A percentile compares a stretch with the other conserved stretches of the same genome.
These are phyloP conservation scores for Hanseniaspora guilliermondii DNA, from an alignment of 805 yeast genomes.

Conservation along the genomic window DNA sequence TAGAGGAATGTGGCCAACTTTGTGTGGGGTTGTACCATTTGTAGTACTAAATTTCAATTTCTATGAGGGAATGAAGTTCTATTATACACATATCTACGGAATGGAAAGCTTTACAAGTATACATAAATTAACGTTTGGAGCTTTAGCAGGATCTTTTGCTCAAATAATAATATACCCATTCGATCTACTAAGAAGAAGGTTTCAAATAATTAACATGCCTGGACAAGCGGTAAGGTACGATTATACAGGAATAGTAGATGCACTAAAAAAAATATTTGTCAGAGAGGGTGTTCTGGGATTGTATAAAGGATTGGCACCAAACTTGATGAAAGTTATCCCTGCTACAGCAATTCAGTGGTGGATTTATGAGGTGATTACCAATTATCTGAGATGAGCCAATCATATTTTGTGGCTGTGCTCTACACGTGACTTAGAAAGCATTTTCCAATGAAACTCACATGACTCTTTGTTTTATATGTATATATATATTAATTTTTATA, in stretches of 20 bases:
- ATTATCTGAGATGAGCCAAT: neutral
- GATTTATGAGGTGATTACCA: constrained; percentile 55
- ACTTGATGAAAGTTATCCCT: constrained; percentile 80
- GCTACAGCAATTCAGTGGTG: constrained; percentile 95
- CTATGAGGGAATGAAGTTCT: constrained; percentile 67
- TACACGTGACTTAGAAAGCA: neutral
- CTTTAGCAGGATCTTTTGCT: constrained; percentile 75
- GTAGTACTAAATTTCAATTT: constrained; percentile 86
- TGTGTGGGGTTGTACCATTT: constrained; percentile 90
- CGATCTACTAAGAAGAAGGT: constrained; percentile 75
- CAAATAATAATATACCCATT: constrained; percentile 86
- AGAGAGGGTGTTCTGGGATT: constrained; percentile 65
- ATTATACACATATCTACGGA: constrained; percentile 15
- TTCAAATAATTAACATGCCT: constrained; percentile 81
- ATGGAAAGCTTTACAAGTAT: constrained; percentile 30
- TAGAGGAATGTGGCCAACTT: constrained; percentile 81
- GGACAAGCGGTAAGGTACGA: constrained; percentile 61
- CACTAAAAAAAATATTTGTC: constrained; percentile 53
- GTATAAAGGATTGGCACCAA: constrained; percentile 65
- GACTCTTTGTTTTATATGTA: neutral
- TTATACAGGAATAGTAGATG: constrained; percentile 65
- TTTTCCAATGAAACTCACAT: neutral
- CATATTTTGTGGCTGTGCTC: neutral
- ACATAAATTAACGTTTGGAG: constrained; percentile 63
- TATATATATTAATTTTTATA: neutral